A percentile compares a stretch with the other conserved stretches of the same genome.
Evolutionary conservation across 1,284 basidiomycete genomes (phyloP).

Genomic region (Ganoderma boninense): DNA sequence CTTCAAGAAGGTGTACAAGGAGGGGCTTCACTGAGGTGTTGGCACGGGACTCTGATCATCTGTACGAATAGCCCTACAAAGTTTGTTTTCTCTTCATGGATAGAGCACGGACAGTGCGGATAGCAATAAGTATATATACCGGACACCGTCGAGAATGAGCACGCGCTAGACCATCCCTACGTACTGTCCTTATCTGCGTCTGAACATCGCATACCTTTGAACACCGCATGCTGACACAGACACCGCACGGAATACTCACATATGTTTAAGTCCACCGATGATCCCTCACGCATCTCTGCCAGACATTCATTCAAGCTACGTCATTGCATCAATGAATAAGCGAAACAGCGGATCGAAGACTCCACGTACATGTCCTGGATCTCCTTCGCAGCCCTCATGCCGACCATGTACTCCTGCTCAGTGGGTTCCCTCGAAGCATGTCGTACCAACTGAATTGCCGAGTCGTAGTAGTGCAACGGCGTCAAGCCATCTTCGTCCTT

Average conservation of each 20-base stretch:
- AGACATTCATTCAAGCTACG: constrained; percentile 66
- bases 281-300: constrained; percentile 66
- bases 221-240: background rate
- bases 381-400: constrained; percentile 68
- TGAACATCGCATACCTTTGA: background rate
- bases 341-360: background rate
- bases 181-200: constrained; percentile 18
- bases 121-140: background rate
- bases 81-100: background rate
- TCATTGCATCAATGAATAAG: background rate
- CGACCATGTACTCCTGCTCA: constrained; percentile 74
- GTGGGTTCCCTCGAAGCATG: constrained; percentile 70
- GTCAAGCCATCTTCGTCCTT: constrained; percentile 69
- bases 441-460: constrained; percentile 79
- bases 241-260: constrained; percentile 17
- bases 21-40: constrained; percentile 53
- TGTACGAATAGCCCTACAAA: background rate
- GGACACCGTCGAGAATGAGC: background rate
- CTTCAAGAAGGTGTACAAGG: constrained; percentile 63
- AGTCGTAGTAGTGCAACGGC: constrained; percentile 77
- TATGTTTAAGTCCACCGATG: constrained; percentile 38
- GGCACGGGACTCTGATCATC: too few species aligned
- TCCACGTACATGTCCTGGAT: constrained; percentile 62
- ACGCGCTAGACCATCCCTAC: background rate
- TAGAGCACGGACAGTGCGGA: background rate